Percentiles rank a stretch among this genome's conserved stretches.
Conservation (phyloP, 2,329 filamentous ascomycete species). For the Cercospora zeae-maydis region DNA sequence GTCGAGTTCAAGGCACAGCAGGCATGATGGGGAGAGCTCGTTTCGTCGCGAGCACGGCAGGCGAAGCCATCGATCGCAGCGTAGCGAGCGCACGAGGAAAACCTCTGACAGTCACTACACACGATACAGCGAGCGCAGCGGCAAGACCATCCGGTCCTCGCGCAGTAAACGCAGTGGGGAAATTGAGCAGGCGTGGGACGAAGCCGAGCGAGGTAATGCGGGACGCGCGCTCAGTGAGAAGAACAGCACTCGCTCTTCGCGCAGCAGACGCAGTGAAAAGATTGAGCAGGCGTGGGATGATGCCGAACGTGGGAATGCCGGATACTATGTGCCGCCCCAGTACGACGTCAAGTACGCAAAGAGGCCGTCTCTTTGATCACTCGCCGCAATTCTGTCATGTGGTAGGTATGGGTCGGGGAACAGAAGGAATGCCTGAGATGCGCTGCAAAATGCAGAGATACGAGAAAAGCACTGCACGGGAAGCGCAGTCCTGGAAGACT, state of each 20-base stretch:
- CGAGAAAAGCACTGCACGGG: no score
- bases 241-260: neutral
- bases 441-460: no score
- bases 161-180: neutral
- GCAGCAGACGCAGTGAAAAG: neutral
- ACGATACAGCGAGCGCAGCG: neutral
- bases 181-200: neutral
- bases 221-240: neutral
- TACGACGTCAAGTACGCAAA: slow-evolving; percentile 1
- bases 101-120: neutral
- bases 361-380: neutral
- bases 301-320: neutral
- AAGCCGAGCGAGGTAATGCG: neutral
- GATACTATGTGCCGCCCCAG: slow-evolving; percentile 9
- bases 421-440: no score
- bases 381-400: no score
- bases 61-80: neutral
- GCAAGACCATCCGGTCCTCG: neutral
- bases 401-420: no score
- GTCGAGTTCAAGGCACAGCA: neutral
- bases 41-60: neutral
- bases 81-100: no score
- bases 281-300: slow-evolving; percentile 2
- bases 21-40: neutral
- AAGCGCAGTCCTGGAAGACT: no score